Percentiles rank a stretch among this genome's conserved stretches.
Conservation (phyloP, 257 asterid species). For the Nicotiana obtusifolia region DNA sequence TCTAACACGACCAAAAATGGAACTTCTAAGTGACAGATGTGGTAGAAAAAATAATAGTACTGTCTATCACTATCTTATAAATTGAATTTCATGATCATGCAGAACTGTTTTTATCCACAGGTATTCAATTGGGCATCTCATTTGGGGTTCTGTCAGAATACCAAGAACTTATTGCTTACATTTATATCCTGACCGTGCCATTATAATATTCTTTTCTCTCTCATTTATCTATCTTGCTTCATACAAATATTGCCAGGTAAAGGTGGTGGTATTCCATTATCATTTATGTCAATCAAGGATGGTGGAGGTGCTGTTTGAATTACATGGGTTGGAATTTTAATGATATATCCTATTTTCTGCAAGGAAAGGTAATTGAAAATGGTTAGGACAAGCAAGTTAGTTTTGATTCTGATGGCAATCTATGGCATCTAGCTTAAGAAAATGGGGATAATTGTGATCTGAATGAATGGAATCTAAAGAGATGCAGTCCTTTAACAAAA, state of each 20-base stretch:
- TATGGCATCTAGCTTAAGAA: slow-evolving; percentile 41
- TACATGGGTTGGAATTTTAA: slow-evolving; percentile 67
- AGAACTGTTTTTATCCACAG: slow-evolving; percentile 31
- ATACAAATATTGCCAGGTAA: slow-evolving; percentile 43
- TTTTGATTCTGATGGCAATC: background rate
- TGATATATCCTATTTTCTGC: slow-evolving; percentile 76
- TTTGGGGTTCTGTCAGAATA: slow-evolving; percentile 70
- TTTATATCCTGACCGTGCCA: background rate
- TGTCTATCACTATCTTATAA: background rate
- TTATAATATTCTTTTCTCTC: slow-evolving; percentile 22
- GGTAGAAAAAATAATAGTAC: slow-evolving; percentile 37
- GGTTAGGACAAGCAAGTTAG: background rate
- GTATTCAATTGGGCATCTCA: slow-evolving; percentile 96
- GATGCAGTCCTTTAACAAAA: slow-evolving; percentile 46
- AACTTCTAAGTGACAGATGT: slow-evolving; percentile 71
- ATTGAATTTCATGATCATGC: background rate
- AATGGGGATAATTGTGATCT: slow-evolving; percentile 61
- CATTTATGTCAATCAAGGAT: slow-evolving; percentile 76
- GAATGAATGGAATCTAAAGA: slow-evolving; percentile 62
- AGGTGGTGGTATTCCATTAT: slow-evolving; percentile 52
- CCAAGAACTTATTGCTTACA: slow-evolving; percentile 1
- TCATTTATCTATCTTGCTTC: slow-evolving; percentile 9
- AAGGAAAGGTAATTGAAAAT: slow-evolving; percentile 61
- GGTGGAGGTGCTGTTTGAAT: slow-evolving; percentile 74
- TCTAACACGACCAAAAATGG: slow-evolving; percentile 25